These are phyloP conservation scores for Proliferodiscus dingleyae DNA, from an alignment of 2,329 filamentous ascomycete genomes.

Conservation along the genomic window DNA sequence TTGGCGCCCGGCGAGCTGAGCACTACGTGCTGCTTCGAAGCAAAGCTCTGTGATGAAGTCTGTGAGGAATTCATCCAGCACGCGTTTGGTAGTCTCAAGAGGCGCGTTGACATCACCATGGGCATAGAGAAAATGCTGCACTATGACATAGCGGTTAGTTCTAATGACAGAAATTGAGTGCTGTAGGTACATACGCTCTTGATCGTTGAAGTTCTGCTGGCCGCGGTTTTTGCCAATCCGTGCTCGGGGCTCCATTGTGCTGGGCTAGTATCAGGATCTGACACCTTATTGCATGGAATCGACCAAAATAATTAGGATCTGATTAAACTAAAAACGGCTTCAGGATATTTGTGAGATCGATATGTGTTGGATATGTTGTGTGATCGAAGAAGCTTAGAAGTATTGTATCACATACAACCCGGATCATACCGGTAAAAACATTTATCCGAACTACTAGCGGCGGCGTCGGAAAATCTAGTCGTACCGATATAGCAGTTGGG, in stretches of 20 bases:
- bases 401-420: too few relatives aligned
- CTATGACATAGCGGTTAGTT: conserved; percentile 36
- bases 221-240: conserved; percentile 75
- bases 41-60: conserved; percentile 95
- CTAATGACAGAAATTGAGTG: neutral
- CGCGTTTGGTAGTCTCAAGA: conserved; percentile 75
- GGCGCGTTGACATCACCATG: conserved; percentile 75
- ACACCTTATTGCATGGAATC: too few relatives aligned
- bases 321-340: too few relatives aligned
- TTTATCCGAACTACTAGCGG: too few relatives aligned
- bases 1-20: conserved; percentile 80
- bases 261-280: too few relatives aligned
- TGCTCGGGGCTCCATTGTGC: conserved; percentile 66
- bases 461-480: neutral
- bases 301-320: too few relatives aligned
- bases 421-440: too few relatives aligned
- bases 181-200: conserved; percentile 54
- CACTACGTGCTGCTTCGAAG: conserved; percentile 81
- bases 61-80: conserved; percentile 91
- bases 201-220: conserved; percentile 72
- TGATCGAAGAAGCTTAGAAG: too few relatives aligned
- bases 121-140: conserved; percentile 70
- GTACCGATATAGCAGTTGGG: neutral
- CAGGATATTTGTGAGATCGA: too few relatives aligned
- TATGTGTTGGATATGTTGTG: too few relatives aligned